Evolutionary conservation across 345 rosid species (phyloP).

Genomic region (Angophora floribunda): DNA sequence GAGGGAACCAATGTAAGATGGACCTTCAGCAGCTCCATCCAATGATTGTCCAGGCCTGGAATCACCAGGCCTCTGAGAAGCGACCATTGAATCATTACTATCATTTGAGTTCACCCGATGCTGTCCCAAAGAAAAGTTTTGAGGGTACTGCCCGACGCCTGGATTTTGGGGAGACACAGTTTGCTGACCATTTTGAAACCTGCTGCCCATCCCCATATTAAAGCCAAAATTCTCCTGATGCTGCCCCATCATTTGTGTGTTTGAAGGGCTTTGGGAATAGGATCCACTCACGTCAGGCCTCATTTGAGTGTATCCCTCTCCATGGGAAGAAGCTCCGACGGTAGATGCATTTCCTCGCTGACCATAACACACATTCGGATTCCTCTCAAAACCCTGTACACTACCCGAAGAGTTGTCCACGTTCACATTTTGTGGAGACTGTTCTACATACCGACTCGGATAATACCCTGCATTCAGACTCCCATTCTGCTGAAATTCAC

Average conservation of each 20-base stretch:
- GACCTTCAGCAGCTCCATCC: conserved; percentile 7
- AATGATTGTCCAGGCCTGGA: conserved; percentile 3
- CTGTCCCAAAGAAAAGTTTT: conserved; percentile 1
- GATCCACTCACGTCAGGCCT: not conserved
- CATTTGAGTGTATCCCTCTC: not conserved
- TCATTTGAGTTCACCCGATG: not conserved
- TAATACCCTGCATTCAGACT: not conserved
- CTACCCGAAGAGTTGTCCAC: not conserved
- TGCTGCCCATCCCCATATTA: not conserved
- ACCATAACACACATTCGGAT: not conserved
- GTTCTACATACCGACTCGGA: not conserved
- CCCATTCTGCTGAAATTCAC: not conserved
- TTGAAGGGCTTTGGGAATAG: conserved; percentile 1
- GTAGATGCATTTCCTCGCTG: not conserved
- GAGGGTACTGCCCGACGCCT: not conserved
- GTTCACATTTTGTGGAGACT: not conserved
- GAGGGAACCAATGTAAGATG: conserved; percentile 1
- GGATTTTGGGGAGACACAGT: not conserved
- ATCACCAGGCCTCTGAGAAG: not conserved
- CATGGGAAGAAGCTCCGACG: not conserved
- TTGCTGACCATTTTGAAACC: not conserved
- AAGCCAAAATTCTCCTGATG: not conserved
- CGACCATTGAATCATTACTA: not conserved
- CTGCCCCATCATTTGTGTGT: conserved; percentile 2
- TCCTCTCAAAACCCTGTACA: not conserved